phyloP scores from a whole-genome alignment of 768 basidiomycete genomes.

The Filobasidium floriforme region DNA sequence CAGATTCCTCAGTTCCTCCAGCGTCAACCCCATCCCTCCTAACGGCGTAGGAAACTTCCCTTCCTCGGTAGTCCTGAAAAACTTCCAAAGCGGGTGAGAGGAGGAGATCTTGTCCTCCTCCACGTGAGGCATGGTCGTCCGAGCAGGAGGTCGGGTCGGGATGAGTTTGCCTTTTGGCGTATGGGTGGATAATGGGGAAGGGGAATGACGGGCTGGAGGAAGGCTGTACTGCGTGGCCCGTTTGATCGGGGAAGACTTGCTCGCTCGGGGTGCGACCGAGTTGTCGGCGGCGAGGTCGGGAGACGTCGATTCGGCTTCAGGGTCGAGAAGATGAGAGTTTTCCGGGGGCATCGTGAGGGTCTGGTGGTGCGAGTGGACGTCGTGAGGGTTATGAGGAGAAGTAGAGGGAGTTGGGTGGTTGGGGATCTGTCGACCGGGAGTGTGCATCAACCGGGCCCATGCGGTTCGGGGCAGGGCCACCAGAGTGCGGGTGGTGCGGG shows the following conservation, averaged over 20 bases:
- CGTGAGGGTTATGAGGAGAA: constrained; percentile 18
- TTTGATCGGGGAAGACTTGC: constrained; percentile 4
- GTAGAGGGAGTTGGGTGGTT: constrained; percentile 31
- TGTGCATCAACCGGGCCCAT: constrained; percentile 27
- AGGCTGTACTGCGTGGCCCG: constrained; percentile 5
- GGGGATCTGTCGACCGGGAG: constrained; percentile 35
- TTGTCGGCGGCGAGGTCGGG: background rate
- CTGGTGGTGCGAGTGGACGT: constrained; percentile 12
- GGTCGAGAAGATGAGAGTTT: background rate
- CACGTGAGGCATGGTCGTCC: constrained; percentile 23
- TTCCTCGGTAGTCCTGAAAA: constrained; percentile 35
- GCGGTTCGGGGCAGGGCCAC: background rate
- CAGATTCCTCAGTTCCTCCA: constrained; percentile 11
- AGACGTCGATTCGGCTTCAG: background rate
- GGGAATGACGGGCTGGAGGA: constrained; percentile 11
- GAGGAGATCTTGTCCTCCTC: constrained; percentile 24
- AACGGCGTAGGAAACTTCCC: background rate
- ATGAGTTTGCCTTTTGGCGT: constrained; percentile 35
- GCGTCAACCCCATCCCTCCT: constrained; percentile 18
- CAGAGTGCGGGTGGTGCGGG: no score
- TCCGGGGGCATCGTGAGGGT: constrained; percentile 15
- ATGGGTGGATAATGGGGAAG: background rate
- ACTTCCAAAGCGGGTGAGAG: constrained; percentile 41
- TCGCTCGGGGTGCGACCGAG: background rate
- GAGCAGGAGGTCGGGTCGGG: constrained; percentile 29